Conservation (phyloP, 169 alveolate genomes). For the Plasmodium falciparum region DNA sequence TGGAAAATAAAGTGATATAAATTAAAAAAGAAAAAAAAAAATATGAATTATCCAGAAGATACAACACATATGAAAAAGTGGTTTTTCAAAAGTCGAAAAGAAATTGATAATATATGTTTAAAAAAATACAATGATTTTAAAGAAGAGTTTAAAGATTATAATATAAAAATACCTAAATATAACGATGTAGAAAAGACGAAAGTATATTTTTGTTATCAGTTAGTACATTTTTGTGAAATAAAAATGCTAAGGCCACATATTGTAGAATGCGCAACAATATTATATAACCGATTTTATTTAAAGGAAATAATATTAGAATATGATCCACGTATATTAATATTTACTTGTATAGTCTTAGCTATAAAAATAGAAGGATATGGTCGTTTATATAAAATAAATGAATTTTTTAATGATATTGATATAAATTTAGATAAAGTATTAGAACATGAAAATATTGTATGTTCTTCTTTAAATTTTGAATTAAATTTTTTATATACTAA, state of each 20-base stretch:
- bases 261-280: constrained; percentile 70
- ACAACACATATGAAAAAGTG: constrained; percentile 70
- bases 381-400: constrained; percentile 44
- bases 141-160: constrained; percentile 57
- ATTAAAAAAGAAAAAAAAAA: constrained; percentile 22
- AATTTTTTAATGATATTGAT: constrained; percentile 68
- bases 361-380: constrained; percentile 82
- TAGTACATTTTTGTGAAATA: constrained; percentile 56
- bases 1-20: too few species aligned
- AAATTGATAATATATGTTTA: constrained; percentile 50
- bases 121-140: constrained; percentile 65
- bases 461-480: constrained; percentile 54
- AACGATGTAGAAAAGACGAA: constrained; percentile 63
- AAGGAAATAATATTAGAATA: constrained; percentile 79
- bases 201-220: constrained; percentile 55
- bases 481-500: constrained; percentile 31
- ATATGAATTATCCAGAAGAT: constrained; percentile 71
- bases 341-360: constrained; percentile 80
- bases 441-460: constrained; percentile 70
- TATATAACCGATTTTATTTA: constrained; percentile 78
- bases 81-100: constrained; percentile 61
- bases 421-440: constrained; percentile 68
- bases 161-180: constrained; percentile 63
- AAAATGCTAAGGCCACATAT: constrained; percentile 43
- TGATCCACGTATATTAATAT: constrained; percentile 83